Evolutionary conservation across 352 stramenopile genomes (phyloP).

Genomic region (Globisporangium megalacanthum): DNA sequence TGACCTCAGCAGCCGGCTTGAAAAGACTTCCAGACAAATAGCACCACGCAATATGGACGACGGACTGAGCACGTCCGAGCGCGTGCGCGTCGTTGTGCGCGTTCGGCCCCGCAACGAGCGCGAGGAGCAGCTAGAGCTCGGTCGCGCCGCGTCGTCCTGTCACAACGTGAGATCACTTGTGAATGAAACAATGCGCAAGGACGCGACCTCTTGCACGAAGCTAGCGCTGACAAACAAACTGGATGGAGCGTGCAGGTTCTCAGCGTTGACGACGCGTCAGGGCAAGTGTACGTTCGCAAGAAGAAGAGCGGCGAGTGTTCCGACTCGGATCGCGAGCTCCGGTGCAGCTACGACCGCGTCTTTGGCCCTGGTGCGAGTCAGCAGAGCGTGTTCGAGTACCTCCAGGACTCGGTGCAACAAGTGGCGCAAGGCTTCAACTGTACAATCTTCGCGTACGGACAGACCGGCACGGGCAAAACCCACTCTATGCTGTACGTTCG

Average conservation of each 20-base stretch:
- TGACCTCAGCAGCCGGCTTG: background rate
- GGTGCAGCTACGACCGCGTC: conserved; percentile 69
- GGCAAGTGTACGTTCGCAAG: conserved; percentile 45
- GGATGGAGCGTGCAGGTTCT: conserved; percentile 9
- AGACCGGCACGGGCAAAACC: conserved; percentile 89
- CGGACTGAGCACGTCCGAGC: conserved; percentile 31
- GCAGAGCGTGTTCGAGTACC: conserved; percentile 68
- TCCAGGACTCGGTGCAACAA: conserved; percentile 63
- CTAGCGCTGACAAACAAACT: no score
- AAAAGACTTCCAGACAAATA: background rate
- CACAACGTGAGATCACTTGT: conserved; percentile 22
- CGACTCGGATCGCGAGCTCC: conserved; percentile 42
- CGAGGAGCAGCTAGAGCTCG: conserved; percentile 30
- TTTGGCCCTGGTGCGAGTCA: conserved; percentile 57
- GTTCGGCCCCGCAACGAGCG: conserved; percentile 73
- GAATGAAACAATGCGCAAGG: background rate
- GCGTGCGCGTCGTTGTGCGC: conserved; percentile 73
- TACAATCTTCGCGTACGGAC: conserved; percentile 90
- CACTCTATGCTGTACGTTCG: conserved; percentile 79
- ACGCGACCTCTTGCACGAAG: background rate
- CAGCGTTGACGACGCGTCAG: conserved; percentile 25
- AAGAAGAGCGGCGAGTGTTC: conserved; percentile 31
- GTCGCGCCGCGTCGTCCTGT: background rate
- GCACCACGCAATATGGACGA: conserved; percentile 21
- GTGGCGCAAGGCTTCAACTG: conserved; percentile 87